Conservation (phyloP, 108 stramenopile species). For the Cyclotella choctawhatcheeana region DNA sequence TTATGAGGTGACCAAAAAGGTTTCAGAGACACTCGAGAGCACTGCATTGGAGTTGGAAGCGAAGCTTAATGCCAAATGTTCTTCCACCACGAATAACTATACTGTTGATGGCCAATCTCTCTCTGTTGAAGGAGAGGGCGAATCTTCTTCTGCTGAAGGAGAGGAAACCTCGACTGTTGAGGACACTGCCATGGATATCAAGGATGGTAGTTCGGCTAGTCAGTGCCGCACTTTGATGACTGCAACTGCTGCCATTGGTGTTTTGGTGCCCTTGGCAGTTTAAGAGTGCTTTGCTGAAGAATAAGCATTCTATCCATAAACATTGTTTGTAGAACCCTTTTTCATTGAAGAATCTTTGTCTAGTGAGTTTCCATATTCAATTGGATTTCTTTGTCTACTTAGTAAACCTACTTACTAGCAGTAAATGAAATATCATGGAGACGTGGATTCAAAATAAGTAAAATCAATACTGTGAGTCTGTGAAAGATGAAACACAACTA, state of each 20-base stretch:
- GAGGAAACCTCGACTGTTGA: not conserved
- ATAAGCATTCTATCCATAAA: no score
- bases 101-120: not conserved
- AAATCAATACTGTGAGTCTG: no score
- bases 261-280: not conserved
- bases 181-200: not conserved
- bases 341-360: no score
- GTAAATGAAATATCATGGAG: no score
- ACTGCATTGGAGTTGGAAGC: not conserved
- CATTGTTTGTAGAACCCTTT: no score
- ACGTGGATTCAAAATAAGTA: no score
- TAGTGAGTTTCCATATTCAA: not conserved
- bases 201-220: constrained; percentile 10
- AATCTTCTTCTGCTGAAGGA: no score
- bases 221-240: constrained; percentile 33
- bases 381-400: not conserved
- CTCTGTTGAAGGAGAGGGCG: not conserved
- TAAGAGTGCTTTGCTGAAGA: not conserved
- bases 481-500: no score
- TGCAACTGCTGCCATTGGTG: not conserved
- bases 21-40: not conserved
- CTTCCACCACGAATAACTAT: not conserved
- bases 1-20: constrained; percentile 3
- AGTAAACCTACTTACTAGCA: no score
- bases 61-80: not conserved